Evolutionary conservation across 192 early-diverging fungal genomes (phyloP), one percentile per base, ranked within the genome.

Genomic region (Gonapodya prolifera): DNA sequence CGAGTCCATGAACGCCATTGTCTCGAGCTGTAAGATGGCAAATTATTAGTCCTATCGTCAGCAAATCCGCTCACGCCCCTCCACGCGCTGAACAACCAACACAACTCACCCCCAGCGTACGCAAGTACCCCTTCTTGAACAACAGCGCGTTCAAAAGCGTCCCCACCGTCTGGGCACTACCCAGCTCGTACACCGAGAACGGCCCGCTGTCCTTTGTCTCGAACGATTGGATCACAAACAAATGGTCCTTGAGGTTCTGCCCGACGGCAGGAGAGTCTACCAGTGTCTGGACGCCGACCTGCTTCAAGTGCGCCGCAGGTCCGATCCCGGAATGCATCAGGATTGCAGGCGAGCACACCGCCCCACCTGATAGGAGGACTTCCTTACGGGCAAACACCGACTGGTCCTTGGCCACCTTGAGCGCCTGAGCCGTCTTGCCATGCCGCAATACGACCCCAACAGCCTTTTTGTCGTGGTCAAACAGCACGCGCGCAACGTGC

Each of bases 271-370:
- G 75, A 23, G 80, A 31, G 18, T 69, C 29, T n/a, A 84, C 77
- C n/a, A 82, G 30, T 0, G 79, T 2, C 0, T 80, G 80, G 16
- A 78, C 34, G 70, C 71, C 71, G 31, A 78, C 29, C 1, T 17
- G 29, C 1, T 33, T 2, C 2, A 78, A 70, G 35, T 34, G 78
- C 1, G 2, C 70, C 30, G 70, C 30, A 70, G 70, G 45, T 0
- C 84, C 84, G 35, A 85, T 82, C 0, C 84, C 84, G 1, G 83
- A 84, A 17, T 79, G 69, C 2, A 82, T 76, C 30, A 85, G 79
- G 17, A 85, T 34, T 0, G 30, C 31, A 0, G 84, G 84, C 1
- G 83, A 78, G 17, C 74, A 34, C 30, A 84, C 75, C 0, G 79
- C 76, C 28, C 84, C 84, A 0, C 79, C 80, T 29, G 81, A 80